Base-by-base conservation (phyloP, 768 basidiomycete genomes). In the Collybia sp. region DNA sequence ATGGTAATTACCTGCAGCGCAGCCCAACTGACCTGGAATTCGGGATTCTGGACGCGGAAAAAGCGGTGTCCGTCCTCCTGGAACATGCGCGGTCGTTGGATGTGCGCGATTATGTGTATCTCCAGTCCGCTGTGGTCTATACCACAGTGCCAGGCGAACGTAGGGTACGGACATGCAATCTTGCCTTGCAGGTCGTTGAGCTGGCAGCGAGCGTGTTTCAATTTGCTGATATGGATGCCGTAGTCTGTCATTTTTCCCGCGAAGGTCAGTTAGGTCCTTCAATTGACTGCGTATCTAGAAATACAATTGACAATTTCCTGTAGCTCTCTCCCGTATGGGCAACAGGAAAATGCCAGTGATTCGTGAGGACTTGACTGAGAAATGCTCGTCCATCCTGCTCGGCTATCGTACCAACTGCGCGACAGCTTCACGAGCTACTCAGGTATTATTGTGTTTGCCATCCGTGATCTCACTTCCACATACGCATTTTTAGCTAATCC, bases 161-260 rank as follows among this genome's bases (percentile, higher is more conserved):
- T 35, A 73, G 91, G 47, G 93, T 97, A 30, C 72, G 96, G 44
- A 81, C 83, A 20, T 76, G 84, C 58, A 99, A 99, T 55, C 67
- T 97, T n/a, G 87, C 85, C 1, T 61, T 97, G 47, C 83, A 82
- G 39, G 82, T 91, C 1, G 86, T 82, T 2, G 77, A 83, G 33
- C 66, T 98, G 51, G 90, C 93, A n/a, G 90, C 83, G 8, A 93
- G 87, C 59, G 83, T 98, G 10, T 99, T 94, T 69, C 80, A 87
- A 42, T 90, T 71, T 63, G 93, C 92, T 11, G 96, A 99, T 65
- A 75, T 93, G 70, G 94, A 98, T 54, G 77, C 89, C 2, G 79
- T 84, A 1, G 72, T 94, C 17, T 76, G 80, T 36, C 71, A 86
- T 61, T 64, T 92, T 49, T 71, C 84, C 30, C 88, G 93, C 52